Base-by-base conservation (phyloP, 129 eudicot genomes). In the Kitagawia praeruptora region DNA sequence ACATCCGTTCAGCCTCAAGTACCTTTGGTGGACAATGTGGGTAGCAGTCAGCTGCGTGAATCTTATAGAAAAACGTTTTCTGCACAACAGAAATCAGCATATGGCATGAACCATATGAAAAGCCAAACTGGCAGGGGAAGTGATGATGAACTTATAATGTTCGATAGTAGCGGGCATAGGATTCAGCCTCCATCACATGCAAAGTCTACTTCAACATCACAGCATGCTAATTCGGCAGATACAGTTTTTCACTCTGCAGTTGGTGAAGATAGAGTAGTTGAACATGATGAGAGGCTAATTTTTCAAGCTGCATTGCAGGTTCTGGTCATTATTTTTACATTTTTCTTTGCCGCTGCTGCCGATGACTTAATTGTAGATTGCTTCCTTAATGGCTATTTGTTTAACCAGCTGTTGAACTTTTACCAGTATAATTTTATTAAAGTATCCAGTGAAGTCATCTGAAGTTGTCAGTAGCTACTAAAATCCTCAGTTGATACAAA, bases 241-340 rank as follows among this genome's bases (percentile, higher is more conserved):
- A 56, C 84, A 70, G 64, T 75, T 66, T 87, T 83, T 56, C 89
- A 81, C 80, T 37, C 85, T 27, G 91, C 83, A 72, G 67, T 79
- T 16, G 87, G 75, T 79, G 91, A 90, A 84, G 96, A 93, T 81
- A 81, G 79, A 21, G 82, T 64, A 41, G 72, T 51, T 8, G 91
- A 80, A 64, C 53, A 82, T 81, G 98, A 91, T 77, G 98, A 93
- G 85, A 89, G 93, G 70, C 85, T 85, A 61, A 85, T 91, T 81
- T 89, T 79, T 81, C 91, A 89, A 87, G 91, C 89, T 42, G 96
- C 96, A 80, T 54, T 93, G 82, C 96, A 89, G 94, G 98, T 93
- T 40, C 28, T 18, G 64, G 41, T 44, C 46, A 46, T 71, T 10
- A 21, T 45, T 40, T 42, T n/a, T 42, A 73, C 21, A 21, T 11